Conservation (phyloP, 2,329 filamentous ascomycete species). For the Zymoseptoria tritici region DNA sequence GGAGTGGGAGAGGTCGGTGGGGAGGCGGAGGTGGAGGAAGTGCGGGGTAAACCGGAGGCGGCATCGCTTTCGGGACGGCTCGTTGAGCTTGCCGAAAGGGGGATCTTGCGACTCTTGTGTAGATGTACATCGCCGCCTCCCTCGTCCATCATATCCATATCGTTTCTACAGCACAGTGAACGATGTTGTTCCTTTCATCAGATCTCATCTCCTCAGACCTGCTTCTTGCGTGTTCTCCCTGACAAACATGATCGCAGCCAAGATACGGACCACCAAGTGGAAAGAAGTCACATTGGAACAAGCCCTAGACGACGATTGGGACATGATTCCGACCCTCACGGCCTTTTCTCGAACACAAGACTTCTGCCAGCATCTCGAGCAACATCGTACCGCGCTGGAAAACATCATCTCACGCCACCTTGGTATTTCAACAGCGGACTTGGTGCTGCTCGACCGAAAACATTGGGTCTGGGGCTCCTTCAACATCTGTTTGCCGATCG, state of each 20-base stretch:
- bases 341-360: background rate
- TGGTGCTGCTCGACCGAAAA: background rate
- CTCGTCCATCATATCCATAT: too few species aligned
- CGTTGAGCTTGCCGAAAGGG: too few species aligned
- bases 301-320: background rate
- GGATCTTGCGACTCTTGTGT: too few species aligned
- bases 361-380: background rate
- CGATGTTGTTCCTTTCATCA: too few species aligned
- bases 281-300: background rate
- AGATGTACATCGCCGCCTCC: too few species aligned
- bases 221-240: background rate
- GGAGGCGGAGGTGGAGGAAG: too few species aligned
- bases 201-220: too few species aligned
- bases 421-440: background rate
- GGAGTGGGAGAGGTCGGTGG: too few species aligned
- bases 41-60: too few species aligned
- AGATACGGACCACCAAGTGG: background rate
- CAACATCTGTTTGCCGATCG: background rate
- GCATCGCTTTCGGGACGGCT: too few species aligned
- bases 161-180: too few species aligned
- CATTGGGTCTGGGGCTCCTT: background rate
- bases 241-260: background rate
- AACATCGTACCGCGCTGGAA: background rate
- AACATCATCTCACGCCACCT: background rate
- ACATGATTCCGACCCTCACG: background rate